Conservation (phyloP, 331 rosid genomes). For the Malus hybrid region DNA sequence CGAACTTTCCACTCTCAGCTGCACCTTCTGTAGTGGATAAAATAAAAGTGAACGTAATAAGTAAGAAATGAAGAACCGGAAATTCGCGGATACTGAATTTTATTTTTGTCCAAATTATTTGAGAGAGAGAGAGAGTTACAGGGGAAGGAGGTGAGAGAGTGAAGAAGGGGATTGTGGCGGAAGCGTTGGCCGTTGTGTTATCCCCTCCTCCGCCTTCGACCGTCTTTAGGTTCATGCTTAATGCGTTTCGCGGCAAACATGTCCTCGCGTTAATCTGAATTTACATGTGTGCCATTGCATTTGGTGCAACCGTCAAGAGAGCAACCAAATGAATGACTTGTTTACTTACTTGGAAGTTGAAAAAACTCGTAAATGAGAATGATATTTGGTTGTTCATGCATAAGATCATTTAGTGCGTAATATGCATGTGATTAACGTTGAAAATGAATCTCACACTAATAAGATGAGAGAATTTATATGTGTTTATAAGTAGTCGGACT, state of each 20-base stretch:
- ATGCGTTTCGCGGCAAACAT: neutral
- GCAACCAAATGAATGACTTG: neutral
- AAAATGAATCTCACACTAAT: too few species aligned
- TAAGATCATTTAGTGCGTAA: too few species aligned
- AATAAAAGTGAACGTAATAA: neutral
- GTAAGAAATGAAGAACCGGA: neutral
- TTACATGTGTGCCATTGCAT: neutral
- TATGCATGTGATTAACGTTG: too few species aligned
- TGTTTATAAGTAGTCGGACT: too few species aligned
- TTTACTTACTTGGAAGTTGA: too few species aligned
- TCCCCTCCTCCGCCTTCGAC: neutral
- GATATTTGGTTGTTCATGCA: neutral
- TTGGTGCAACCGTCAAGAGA: neutral
- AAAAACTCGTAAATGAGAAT: neutral
- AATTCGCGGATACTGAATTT: neutral
- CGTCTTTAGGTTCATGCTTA: neutral
- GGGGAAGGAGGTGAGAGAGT: conserved; percentile 24
- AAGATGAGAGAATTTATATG: fast-evolving
- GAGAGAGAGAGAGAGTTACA: conserved; percentile 8
- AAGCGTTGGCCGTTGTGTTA: conserved; percentile 14
- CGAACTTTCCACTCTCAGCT: conserved; percentile 28
- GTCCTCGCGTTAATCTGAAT: neutral
- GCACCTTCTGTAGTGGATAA: conserved; percentile 42
- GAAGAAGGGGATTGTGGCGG: conserved; percentile 18
- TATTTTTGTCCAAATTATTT: neutral